These are phyloP conservation scores for Condylostoma magnum DNA, from an alignment of 169 alveolate species.

Conservation along the genomic window DNA sequence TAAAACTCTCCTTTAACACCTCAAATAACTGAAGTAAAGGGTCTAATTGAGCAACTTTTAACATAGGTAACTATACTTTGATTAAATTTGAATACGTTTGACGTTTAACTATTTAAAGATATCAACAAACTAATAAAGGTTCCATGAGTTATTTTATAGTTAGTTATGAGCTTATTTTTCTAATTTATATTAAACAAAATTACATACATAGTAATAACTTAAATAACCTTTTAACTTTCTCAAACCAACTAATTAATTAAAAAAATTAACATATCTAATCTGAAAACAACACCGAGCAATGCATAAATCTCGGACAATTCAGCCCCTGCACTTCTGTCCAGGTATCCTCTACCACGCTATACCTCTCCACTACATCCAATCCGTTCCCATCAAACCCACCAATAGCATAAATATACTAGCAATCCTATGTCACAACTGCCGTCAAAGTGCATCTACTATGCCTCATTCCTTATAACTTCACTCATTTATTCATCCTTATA, in stretches of 20 bases:
- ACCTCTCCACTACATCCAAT: conserved; percentile 62
- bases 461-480: conserved; percentile 51
- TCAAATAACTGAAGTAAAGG: conserved; percentile 26
- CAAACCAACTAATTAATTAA: too few species aligned
- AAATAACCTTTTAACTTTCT: too few species aligned
- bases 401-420: conserved; percentile 65
- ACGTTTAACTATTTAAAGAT: too few species aligned
- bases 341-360: conserved; percentile 32
- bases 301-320: conserved; percentile 60
- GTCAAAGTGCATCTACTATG: conserved; percentile 68
- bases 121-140: too few species aligned
- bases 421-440: conserved; percentile 61
- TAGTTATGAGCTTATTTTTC: too few species aligned
- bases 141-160: too few species aligned
- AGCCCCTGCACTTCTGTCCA: conserved; percentile 40
- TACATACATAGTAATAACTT: too few species aligned
- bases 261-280: too few species aligned
- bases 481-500: conserved; percentile 51
- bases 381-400: conserved; percentile 79
- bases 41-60: conserved; percentile 28
- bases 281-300: conserved; percentile 14
- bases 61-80: too few species aligned
- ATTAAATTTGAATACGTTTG: too few species aligned
- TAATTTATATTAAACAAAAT: too few species aligned
- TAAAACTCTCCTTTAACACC: conserved; percentile 22